These are phyloP conservation scores for Lophium mytilinum DNA, from an alignment of 495 filamentous ascomycete genomes.

Conservation along the genomic window DNA sequence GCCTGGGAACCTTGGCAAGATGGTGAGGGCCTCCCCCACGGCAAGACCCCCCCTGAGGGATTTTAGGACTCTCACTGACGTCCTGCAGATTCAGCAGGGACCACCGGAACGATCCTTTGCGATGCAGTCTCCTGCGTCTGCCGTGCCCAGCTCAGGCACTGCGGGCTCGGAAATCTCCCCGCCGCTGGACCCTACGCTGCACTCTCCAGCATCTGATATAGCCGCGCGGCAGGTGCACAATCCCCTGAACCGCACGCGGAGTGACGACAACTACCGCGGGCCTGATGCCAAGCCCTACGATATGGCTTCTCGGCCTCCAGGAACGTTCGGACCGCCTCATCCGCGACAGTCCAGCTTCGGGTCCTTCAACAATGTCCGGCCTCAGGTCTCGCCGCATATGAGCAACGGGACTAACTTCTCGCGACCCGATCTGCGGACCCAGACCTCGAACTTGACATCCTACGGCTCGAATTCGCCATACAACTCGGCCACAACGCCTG, in stretches of 20 bases:
- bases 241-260: slow-evolving; percentile 11
- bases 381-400: slow-evolving; percentile 18
- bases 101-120: slow-evolving; percentile 13
- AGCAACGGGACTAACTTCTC: slow-evolving; percentile 17
- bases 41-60: slow-evolving; percentile 15
- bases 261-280: slow-evolving; percentile 24
- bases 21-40: slow-evolving; percentile 17
- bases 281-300: slow-evolving; percentile 18
- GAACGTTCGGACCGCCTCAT: slow-evolving; percentile 18
- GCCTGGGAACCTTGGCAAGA: slow-evolving; percentile 4
- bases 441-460: slow-evolving; percentile 19
- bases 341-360: slow-evolving; percentile 15
- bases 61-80: slow-evolving; percentile 5
- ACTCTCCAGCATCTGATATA: slow-evolving; percentile 17
- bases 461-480: slow-evolving; percentile 25
- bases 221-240: slow-evolving; percentile 3
- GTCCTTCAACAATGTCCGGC: slow-evolving; percentile 3
- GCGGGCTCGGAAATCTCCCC: slow-evolving; percentile 16
- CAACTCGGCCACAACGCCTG: slow-evolving; percentile 16
- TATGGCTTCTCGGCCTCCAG: slow-evolving; percentile 6
- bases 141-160: slow-evolving; percentile 7
- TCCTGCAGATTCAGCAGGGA: slow-evolving; percentile 12
- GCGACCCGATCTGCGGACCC: slow-evolving; percentile 16
- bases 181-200: slow-evolving; percentile 11
- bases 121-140: slow-evolving; percentile 23